Evolutionary conservation across 306 rosid genomes (phyloP).

Genomic region (Fagus crenata): DNA sequence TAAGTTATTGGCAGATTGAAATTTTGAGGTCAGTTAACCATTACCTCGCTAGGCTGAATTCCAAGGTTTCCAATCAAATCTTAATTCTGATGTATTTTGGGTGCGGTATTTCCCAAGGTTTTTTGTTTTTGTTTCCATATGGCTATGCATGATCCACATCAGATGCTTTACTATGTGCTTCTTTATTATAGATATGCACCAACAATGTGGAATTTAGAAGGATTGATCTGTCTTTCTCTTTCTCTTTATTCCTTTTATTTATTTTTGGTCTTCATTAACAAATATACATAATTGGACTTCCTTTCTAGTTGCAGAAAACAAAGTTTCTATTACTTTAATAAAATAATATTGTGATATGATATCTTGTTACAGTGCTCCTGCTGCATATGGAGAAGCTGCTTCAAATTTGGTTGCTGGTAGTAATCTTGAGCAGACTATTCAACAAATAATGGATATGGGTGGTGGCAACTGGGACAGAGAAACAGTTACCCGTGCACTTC

Average conservation of each 20-base stretch:
- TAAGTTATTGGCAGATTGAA: neutral
- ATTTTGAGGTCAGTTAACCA: neutral
- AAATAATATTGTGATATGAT: constrained; percentile 2
- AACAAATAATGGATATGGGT: constrained; percentile 85
- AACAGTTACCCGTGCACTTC: constrained; percentile 82
- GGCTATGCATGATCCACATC: neutral
- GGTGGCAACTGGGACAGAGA: constrained; percentile 97
- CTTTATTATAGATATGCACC: neutral
- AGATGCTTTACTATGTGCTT: neutral
- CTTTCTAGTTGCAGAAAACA: constrained; percentile 3
- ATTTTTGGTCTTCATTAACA: neutral
- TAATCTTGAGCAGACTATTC: constrained; percentile 81
- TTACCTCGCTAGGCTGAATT: neutral
- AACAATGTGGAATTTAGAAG: neutral
- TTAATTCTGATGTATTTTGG: neutral
- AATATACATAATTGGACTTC: constrained; percentile 2
- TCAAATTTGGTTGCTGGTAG: constrained; percentile 82
- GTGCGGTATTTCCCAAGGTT: neutral
- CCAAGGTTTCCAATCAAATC: neutral
- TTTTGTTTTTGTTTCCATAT: neutral
- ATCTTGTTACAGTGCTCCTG: constrained; percentile 47
- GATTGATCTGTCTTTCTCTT: neutral
- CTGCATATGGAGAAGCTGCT: constrained; percentile 82
- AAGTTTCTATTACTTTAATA: neutral
- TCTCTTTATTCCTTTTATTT: neutral